These are phyloP conservation scores for Syzygium grande DNA, from an alignment of 345 rosid species.

Conservation along the genomic window DNA sequence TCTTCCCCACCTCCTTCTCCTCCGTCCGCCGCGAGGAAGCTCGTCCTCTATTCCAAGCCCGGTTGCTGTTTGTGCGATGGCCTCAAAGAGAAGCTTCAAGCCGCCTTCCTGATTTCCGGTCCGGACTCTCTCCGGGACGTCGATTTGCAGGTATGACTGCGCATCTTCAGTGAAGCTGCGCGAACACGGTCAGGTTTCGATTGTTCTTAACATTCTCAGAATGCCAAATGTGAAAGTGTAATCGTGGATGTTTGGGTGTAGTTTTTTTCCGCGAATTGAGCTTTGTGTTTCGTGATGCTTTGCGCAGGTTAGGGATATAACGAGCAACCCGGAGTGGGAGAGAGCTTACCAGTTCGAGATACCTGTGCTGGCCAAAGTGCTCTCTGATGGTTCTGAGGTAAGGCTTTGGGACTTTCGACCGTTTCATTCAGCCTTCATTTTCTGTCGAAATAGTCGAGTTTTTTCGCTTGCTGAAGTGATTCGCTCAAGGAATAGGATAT, in stretches of 20 bases:
- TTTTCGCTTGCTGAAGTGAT: neutral
- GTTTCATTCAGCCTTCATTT: neutral
- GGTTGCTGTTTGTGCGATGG: slow-evolving; percentile 96
- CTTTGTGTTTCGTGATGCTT: neutral
- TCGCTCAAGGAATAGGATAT: neutral
- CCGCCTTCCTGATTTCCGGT: slow-evolving; percentile 62
- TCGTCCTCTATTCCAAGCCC: slow-evolving; percentile 76
- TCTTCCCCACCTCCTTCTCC: slow-evolving; percentile 11
- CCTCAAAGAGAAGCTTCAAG: slow-evolving; percentile 82
- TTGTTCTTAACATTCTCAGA: too few species aligned
- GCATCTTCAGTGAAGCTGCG: neutral
- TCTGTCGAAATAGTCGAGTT: fast-evolving
- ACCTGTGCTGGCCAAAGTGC: slow-evolving; percentile 63
- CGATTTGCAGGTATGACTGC: slow-evolving; percentile 41
- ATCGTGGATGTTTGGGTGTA: neutral
- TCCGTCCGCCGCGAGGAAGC: slow-evolving; percentile 27
- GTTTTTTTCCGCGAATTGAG: neutral
- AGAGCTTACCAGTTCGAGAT: slow-evolving; percentile 74
- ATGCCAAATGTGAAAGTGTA: neutral
- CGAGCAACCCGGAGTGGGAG: slow-evolving; percentile 74
- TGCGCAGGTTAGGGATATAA: slow-evolving; percentile 64
- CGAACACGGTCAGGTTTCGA: too few species aligned
- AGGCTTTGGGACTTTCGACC: neutral
- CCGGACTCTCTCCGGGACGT: slow-evolving; percentile 67
- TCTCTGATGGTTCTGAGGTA: slow-evolving; percentile 66